Conservation (phyloP, 2,329 filamentous ascomycete genomes). For the Xylariaceae sp. region DNA sequence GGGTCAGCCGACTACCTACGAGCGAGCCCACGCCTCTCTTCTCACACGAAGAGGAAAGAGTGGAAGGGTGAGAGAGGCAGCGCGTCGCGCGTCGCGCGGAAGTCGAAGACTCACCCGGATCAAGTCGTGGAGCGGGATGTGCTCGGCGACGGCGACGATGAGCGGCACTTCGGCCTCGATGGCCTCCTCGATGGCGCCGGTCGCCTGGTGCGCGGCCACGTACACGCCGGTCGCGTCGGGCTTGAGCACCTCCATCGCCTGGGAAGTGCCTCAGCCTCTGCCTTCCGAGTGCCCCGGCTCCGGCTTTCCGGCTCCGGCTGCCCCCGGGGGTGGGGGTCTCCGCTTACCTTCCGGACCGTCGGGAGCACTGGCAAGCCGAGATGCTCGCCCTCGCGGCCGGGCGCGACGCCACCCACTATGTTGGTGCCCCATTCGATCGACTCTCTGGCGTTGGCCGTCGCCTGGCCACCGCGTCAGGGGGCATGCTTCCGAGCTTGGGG, state of each 20-base stretch:
- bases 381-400: conserved; percentile 62
- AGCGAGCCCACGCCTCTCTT: too few relatives aligned
- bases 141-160: conserved; percentile 69
- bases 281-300: neutral
- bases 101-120: conserved; percentile 55
- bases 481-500: neutral
- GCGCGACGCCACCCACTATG: conserved; percentile 71
- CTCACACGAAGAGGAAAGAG: too few relatives aligned
- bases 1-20: too few relatives aligned
- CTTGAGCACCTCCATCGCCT: conserved; percentile 62
- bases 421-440: conserved; percentile 73
- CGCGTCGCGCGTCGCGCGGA: too few relatives aligned
- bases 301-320: conserved; percentile 3
- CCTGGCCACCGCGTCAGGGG: conserved; percentile 38
- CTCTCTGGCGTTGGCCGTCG: conserved; percentile 69
- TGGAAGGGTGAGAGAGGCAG: too few relatives aligned
- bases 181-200: conserved; percentile 68
- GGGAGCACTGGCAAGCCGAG: conserved; percentile 65
- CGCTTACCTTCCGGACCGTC: conserved; percentile 48
- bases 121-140: conserved; percentile 67
- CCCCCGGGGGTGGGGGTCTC: too few relatives aligned
- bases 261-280: neutral
- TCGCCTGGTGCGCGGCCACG: conserved; percentile 67
- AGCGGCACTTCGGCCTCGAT: conserved; percentile 69
- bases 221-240: conserved; percentile 76